A percentile compares a stretch with the other conserved stretches of the same genome.
Conservation (phyloP, 2,329 filamentous ascomycete genomes). For the Triangularia setosa region DNA sequence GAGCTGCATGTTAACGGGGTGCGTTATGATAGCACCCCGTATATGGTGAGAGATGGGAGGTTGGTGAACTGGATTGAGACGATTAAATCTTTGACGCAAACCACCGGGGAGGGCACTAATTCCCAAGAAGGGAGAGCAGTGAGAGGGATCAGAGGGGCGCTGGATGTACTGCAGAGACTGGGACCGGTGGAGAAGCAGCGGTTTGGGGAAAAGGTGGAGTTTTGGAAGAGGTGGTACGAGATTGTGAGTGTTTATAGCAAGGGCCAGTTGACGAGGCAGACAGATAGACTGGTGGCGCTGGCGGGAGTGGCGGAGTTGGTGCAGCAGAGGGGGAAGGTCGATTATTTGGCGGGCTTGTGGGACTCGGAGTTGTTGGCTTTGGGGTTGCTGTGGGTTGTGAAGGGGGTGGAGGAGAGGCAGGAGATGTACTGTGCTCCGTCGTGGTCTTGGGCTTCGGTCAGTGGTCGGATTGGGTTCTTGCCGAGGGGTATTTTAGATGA, state of each 20-base stretch:
- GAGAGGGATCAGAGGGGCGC: conserved; percentile 6
- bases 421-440: conserved; percentile 5
- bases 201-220: conserved; percentile 2
- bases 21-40: conserved; percentile 1
- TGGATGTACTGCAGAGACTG: conserved; percentile 6
- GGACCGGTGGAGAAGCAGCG: neutral
- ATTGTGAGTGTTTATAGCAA: conserved; percentile 6
- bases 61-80: conserved; percentile 3
- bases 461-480: neutral
- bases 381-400: neutral
- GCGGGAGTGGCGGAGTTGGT: conserved; percentile 8
- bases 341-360: conserved; percentile 9
- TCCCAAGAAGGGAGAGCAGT: neutral
- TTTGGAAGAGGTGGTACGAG: conserved; percentile 8
- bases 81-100: neutral
- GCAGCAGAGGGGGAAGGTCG: neutral
- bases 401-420: neutral
- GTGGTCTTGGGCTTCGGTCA: conserved; percentile 10
- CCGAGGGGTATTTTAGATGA: neutral
- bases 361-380: neutral
- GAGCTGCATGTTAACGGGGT: neutral
- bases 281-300: conserved; percentile 8
- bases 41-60: neutral
- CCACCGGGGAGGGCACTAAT: neutral
- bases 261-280: conserved; percentile 1